Base-by-base conservation (phyloP, 148 eudicot genomes). In the Vaccinium macrocarpon region DNA sequence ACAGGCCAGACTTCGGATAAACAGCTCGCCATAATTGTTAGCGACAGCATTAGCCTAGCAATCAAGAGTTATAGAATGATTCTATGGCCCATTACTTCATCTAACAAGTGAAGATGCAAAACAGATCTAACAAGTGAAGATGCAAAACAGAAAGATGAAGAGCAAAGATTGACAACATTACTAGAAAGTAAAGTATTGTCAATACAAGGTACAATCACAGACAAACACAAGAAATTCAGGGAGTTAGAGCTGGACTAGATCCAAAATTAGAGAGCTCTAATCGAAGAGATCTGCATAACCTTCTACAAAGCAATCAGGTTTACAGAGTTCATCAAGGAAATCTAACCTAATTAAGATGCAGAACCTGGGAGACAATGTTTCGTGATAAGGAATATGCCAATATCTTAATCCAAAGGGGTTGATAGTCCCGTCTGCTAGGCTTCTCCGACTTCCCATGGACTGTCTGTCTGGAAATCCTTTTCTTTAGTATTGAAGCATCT, bases 291-390 rank as follows among this genome's bases (percentile, higher is more conserved):
- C 50, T 23, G 19, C 10, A 8, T 72, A 23, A 35, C 29, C 81
- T 53, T 4, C 78, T 49, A 72, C 78, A 83, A 76, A 83, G 53
- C 53, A 61, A 83, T 50, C 12, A 9, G 71, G 76, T 48, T 76
- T 42, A 42, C 46, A 42, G 46, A 42, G 46, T 42, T 42, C 46
- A 42, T 42, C 46, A 42, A 42, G 6, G 46, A 42, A 42, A 42
- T 42, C 46, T 42, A 42, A 23, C 35, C 25, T 66, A 35, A 0
- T 25, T 25, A 25, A 25, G 72, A 66, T 66, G 25, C 15, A 1
- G 38, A 66, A 66, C 16, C 35, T 11, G 35, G 16, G 72, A 66
- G 35, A 18, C 27, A 23, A 62, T 9, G 70, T 68, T 27, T 68
- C 32, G 7, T 68, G 38, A 16, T 12, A 68, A 68, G 70, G 73